Base-by-base conservation (phyloP, 805 yeast species). In the Hanseniaspora pseudoguilliermondii region DNA sequence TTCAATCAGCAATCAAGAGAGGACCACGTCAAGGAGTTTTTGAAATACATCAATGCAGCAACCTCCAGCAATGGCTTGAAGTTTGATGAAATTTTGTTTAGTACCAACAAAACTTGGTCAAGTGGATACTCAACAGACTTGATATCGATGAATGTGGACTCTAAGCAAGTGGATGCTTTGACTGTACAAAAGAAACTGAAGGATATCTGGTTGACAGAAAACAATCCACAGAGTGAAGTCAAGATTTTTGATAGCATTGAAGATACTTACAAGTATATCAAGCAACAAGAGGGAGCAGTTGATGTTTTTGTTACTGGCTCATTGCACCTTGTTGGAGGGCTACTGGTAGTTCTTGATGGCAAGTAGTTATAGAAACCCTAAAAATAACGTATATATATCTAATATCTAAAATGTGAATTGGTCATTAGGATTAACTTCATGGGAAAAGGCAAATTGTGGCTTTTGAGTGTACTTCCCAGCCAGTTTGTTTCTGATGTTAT, bases 1-100 rank as follows among this genome's bases (percentile, higher is more conserved):
- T 93, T 95, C 73, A 93, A 93, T 67, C 99, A 93, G 69, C 99
- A 93, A 68, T 86, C 90, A 18, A 77, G 98, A 63, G 96, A 90
- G 60, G 89, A 90, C 5, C 75, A 74, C 3, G 74, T 91, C 40
- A 76, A 88, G 20, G 71, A 72, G 20, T 72, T 74, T 54, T 71
- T 93, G 27, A 71, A 77, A 64, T 64, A 73, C 2, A 70, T 71
- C 2, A 69, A 78, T 16, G 64, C 69, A 18, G 10, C 18, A 15
- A 27, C 42, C 15, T 20, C 27, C 23, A 65, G 68, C 1, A 65
- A 72, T 0, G 68, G 67, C 3, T 65, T 80, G 11, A 66, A 66
- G 20, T 87, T 90, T 62, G 91, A 86, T 66, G 80, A 83, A 58
- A 95, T 80, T 2, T 73, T 90, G 5, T 95, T 93, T 71, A 81